phyloP scores from a whole-genome alignment of 768 basidiomycete species.

The Plicaturopsis crispa region DNA sequence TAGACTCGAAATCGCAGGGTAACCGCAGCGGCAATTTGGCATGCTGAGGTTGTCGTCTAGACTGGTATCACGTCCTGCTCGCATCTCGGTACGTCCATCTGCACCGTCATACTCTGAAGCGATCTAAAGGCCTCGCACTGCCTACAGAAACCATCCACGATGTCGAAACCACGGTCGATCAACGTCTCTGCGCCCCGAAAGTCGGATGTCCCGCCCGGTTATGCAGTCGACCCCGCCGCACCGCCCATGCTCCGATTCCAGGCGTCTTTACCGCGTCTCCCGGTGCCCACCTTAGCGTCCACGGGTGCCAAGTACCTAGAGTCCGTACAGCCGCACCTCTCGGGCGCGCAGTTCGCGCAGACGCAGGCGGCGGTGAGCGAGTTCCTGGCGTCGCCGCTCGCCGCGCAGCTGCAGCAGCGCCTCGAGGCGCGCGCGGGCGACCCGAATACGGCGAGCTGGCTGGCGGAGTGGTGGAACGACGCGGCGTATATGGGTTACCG shows the following conservation, averaged over 20 bases:
- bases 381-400: constrained; percentile 66
- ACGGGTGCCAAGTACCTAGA: constrained; percentile 89
- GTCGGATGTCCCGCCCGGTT: constrained; percentile 31
- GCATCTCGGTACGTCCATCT: constrained; percentile 10
- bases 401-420: constrained; percentile 67
- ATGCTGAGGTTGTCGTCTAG: constrained; percentile 15
- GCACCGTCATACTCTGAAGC: neutral
- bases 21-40: too few species aligned
- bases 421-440: constrained; percentile 68
- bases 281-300: constrained; percentile 77
- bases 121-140: neutral
- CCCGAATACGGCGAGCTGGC: constrained; percentile 64
- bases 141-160: constrained; percentile 12
- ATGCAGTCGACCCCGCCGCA: constrained; percentile 47
- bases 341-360: constrained; percentile 48
- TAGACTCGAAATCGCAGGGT: too few species aligned
- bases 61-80: constrained; percentile 10
- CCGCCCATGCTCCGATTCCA: constrained; percentile 70
- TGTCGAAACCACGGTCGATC: constrained; percentile 21
- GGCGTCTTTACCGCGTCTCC: constrained; percentile 65
- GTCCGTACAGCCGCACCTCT: constrained; percentile 70
- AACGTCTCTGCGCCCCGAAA: constrained; percentile 20
- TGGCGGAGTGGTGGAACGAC: constrained; percentile 99
- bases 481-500: constrained; percentile 81
- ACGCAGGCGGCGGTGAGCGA: constrained; percentile 52